Base-by-base conservation (phyloP, 176 grass and related monocot species). In the Lolium rigidum region DNA sequence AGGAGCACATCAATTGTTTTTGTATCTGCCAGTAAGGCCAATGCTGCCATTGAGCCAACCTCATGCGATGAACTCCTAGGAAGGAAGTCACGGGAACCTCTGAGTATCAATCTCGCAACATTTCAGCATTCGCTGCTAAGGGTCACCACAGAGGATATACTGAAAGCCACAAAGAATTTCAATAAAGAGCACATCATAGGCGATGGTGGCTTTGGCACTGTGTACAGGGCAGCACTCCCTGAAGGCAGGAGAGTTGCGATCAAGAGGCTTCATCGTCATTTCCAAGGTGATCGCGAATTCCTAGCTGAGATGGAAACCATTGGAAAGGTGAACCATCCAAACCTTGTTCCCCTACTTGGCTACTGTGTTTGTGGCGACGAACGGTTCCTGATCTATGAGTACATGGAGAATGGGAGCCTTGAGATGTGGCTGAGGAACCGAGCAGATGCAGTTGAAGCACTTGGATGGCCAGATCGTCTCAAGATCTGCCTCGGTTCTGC, bases 251-350 rank as follows among this genome's bases (percentile, higher is more conserved):
- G 70, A 73, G 96, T 95, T 2, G 96, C 96, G 2, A 81, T 98
- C 80, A 98, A 98, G 72, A 86, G 96, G 90, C 93, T 98, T 41
- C 94, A 98, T 35, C 91, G 83, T 81, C 97, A 94, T 71, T 98
- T 88, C 38, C 92, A 95, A 70, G 94, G 92, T 49, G 92, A 94
- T 38, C 91, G 94, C 62, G 92, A 99, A 48, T 99, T 99, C 72
- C 78, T 94, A 44, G 97, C 97, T 15, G 97, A 99, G 81, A 92
- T 99, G 97, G 97, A 98, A 69, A 98, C 97, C 6, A 94, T 98
- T 79, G 97, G 97, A 54, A 98, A 98, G 87, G 97, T 99, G 78
- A 96, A 99, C 57, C 94, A 99, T 81, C 78, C 46, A 26, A 98
- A 98, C 79, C 90, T 98, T 26, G 96, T 95, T 28, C 97, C 94